A percentile compares a stretch with the other conserved stretches of the same genome.
phyloP scores from a whole-genome alignment of 768 basidiomycete species.

The Mycena haematopus region DNA sequence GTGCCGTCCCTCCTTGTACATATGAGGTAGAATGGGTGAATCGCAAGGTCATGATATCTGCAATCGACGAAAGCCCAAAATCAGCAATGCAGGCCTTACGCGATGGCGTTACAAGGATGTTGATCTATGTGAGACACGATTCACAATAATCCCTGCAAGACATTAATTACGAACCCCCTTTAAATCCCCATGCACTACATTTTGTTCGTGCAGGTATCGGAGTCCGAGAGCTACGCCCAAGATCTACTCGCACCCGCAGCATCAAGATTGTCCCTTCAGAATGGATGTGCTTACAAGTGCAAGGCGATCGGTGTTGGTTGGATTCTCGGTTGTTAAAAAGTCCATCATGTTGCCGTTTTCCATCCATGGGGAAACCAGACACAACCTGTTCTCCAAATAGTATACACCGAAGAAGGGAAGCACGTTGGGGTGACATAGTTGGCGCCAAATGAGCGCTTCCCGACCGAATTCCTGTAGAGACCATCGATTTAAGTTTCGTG shows the following conservation, averaged over 20 bases:
- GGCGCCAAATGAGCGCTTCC: slow-evolving; percentile 33
- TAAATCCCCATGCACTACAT: slow-evolving; percentile 33
- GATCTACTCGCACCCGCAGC: slow-evolving; percentile 12
- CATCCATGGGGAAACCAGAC: slow-evolving; percentile 41
- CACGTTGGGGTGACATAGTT: slow-evolving; percentile 33
- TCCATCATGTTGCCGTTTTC: slow-evolving; percentile 32
- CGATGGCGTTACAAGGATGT: slow-evolving; percentile 51
- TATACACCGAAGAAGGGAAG: slow-evolving; percentile 34
- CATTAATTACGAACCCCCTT: slow-evolving; percentile 26
- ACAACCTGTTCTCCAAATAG: slow-evolving; percentile 25
- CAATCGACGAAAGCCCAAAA: slow-evolving; percentile 50
- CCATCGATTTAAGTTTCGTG: not conserved
- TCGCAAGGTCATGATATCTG: slow-evolving; percentile 30
- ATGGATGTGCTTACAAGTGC: slow-evolving; percentile 12
- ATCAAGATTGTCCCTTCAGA: not conserved
- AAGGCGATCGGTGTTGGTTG: not conserved
- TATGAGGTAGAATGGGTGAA: slow-evolving; percentile 30
- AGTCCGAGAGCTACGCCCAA: slow-evolving; percentile 28
- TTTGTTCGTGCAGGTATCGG: slow-evolving; percentile 28
- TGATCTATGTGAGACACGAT: slow-evolving; percentile 38
- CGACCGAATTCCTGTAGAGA: slow-evolving; percentile 17
- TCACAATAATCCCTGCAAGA: not conserved
- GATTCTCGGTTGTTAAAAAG: slow-evolving; percentile 14
- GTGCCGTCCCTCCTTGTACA: slow-evolving; percentile 37
- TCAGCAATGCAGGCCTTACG: slow-evolving; percentile 55